Evolutionary conservation across 768 basidiomycete genomes (phyloP), one percentile per base, ranked within the genome.

Genomic region (Dioszegia hungarica): DNA sequence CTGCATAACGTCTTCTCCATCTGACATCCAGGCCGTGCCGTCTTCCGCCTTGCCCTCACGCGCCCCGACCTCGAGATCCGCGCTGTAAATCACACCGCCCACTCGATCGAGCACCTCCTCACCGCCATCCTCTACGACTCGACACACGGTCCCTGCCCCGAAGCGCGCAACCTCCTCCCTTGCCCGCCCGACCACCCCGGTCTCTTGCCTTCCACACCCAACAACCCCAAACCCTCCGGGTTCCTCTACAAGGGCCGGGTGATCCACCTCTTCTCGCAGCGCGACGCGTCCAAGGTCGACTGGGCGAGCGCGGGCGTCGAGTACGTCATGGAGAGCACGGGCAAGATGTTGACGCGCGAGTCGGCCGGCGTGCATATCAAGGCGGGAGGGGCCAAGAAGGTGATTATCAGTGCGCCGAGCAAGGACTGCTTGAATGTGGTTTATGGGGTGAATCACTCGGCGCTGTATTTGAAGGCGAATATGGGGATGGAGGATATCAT

Each of bases 1-100:
- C 5, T 12, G n/a, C n/a, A n/a, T n/a, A n/a, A n/a, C 12, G 10
- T 4, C 17, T 22, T 14, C 1, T 31, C 19, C 14, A 15, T 31
- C 33, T 55, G 40, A 57, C 6, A 27, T 34, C 12, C 46, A 63
- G 65, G 71, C 36, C 55, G 66, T 10, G 62, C 64, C 2, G 53
- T 63, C 10, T 59, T 61, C 50, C 60, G 59, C 0, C 56, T 60
- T 8, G 52, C 60, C 20, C 62, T 70, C 19, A 43, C 24, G 10
- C 60, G 63, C 5, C 54, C 59, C 22, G 62, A 68, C 49, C 40
- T 63, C 2, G 31, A 49, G 9, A 52, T 77, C 47, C 72, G 74
- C 14, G 75, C 74, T 11, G 74, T 77, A 61, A 77, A 77, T 45
- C 77, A 77, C 62, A 77, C 77, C 17, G 77, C 74, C 2, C 70